phyloP scores from a whole-genome alignment of 2,329 filamentous ascomycete species.

The Aspergillus vadensis region DNA sequence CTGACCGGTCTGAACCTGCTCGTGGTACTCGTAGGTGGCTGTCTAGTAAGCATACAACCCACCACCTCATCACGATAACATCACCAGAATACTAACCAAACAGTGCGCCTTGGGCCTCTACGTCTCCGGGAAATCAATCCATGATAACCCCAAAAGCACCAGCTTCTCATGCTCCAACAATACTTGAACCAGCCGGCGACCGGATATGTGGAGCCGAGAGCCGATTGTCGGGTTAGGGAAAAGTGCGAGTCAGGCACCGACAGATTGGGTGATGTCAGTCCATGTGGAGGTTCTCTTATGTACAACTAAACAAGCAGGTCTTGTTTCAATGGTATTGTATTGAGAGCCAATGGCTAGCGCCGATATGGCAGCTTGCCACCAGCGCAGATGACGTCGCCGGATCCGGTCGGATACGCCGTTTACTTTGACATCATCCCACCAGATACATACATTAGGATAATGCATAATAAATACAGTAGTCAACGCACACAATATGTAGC shows the following conservation, averaged over 20 bases:
- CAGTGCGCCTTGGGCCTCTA: slow-evolving; percentile 22
- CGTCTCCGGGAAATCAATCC: slow-evolving; percentile 22
- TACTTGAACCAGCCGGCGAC: neutral
- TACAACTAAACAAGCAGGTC: no score
- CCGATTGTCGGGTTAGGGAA: neutral
- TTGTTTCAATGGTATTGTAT: no score
- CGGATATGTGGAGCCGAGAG: neutral
- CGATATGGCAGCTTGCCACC: neutral
- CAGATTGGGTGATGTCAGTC: neutral
- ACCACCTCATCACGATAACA: neutral
- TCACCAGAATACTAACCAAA: neutral
- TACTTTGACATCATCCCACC: neutral
- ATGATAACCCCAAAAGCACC: slow-evolving; percentile 17
- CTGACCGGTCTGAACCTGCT: slow-evolving; percentile 48
- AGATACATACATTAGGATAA: neutral
- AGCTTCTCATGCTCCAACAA: slow-evolving; percentile 23
- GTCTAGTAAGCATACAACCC: slow-evolving; percentile 27
- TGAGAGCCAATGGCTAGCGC: neutral
- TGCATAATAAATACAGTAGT: neutral
- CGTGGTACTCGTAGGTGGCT: slow-evolving; percentile 39
- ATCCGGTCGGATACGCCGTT: neutral
- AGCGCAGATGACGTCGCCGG: neutral
- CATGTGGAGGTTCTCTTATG: neutral
- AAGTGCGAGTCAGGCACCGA: neutral
- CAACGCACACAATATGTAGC: neutral